phyloP scores from a whole-genome alignment of 371 early-diverging fungal genomes.

The Nematocida sp. region DNA sequence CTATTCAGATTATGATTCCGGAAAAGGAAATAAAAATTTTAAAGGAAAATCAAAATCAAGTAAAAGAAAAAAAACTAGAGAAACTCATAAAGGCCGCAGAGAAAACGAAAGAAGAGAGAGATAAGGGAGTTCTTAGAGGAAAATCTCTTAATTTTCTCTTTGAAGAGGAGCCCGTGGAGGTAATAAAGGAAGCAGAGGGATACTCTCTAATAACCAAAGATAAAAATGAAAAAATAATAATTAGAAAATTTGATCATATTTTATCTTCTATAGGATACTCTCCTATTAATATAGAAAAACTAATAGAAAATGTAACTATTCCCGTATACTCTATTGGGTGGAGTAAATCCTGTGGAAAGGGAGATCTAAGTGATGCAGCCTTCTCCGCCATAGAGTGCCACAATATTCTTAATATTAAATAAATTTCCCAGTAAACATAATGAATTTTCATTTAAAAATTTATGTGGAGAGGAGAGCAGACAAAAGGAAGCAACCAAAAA shows the following conservation, averaged over 20 bases:
- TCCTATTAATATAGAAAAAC: neutral
- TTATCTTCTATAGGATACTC: neutral
- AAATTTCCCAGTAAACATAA: neutral
- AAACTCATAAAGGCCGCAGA: neutral
- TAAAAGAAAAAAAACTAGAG: too few relatives aligned
- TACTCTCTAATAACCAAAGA: neutral
- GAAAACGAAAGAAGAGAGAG: neutral
- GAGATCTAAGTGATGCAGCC: constrained; percentile 11
- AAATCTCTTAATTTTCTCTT: constrained; percentile 24
- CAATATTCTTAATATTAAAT: neutral
- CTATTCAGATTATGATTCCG: neutral
- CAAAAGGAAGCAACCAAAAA: constrained; percentile 13
- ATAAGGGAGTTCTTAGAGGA: neutral
- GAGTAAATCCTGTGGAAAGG: neutral
- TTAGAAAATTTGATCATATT: neutral
- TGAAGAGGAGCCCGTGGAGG: neutral
- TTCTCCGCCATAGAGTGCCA: neutral
- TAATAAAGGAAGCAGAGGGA: neutral
- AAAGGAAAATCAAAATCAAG: too few relatives aligned
- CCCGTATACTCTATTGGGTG: constrained; percentile 45
- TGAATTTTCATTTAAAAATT: constrained; percentile 44
- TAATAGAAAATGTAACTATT: constrained; percentile 11
- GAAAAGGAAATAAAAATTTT: neutral
- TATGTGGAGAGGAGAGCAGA: constrained; percentile 50
- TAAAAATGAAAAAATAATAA: neutral